phyloP scores from a whole-genome alignment of 179 eudicot species.

The Camellia oleifera region DNA sequence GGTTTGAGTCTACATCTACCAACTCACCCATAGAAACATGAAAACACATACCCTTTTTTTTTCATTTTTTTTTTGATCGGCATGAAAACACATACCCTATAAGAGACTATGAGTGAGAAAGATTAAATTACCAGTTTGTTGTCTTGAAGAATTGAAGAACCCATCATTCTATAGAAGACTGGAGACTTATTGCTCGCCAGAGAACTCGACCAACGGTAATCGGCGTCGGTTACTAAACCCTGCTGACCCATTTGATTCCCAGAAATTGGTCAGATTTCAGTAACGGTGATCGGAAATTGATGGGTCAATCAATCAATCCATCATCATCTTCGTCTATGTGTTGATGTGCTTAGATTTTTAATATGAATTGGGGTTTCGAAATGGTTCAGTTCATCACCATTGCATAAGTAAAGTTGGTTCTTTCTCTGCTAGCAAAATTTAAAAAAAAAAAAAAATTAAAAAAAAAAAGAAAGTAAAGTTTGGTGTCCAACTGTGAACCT shows the following conservation, averaged over 20 bases:
- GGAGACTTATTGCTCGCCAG: not conserved
- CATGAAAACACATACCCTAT: not conserved
- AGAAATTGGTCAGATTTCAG: not conserved
- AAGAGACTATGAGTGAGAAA: conserved; percentile 12
- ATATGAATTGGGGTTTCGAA: not conserved
- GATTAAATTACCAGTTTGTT: conserved; percentile 11
- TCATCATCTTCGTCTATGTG: not conserved
- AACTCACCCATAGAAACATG: not conserved
- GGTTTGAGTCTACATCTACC: not conserved
- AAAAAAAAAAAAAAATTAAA: too few species aligned
- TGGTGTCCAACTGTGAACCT: not conserved
- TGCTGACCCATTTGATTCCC: conserved; percentile 9
- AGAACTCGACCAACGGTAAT: conserved; percentile 1
- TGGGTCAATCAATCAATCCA: not conserved
- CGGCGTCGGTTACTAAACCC: not conserved
- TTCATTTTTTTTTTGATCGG: too few species aligned
- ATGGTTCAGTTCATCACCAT: not conserved
- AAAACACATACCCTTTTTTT: not conserved
- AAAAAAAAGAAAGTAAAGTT: not conserved
- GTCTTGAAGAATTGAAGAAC: conserved; percentile 10
- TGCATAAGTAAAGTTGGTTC: not conserved
- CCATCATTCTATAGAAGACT: conserved; percentile 11
- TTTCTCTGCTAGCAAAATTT: too few species aligned
- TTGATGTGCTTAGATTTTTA: not conserved
- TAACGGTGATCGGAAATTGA: not conserved